Conservation (phyloP, 2,329 filamentous ascomycete species). For the Hymenoscyphus fructigenus region DNA sequence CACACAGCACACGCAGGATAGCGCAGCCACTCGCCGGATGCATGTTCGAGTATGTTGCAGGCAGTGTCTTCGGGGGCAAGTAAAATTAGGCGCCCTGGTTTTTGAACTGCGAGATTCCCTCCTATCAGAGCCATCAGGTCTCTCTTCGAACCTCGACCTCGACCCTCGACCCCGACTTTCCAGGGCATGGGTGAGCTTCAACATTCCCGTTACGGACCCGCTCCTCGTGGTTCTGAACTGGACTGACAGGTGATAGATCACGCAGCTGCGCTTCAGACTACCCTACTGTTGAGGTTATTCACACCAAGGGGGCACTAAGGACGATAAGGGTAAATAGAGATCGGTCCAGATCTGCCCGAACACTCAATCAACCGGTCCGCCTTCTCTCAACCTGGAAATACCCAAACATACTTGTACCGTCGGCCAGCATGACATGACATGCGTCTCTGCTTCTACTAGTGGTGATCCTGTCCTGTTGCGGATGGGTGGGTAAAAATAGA, state of each 20-base stretch:
- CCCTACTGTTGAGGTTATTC: background rate
- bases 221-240: background rate
- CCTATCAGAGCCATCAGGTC: conserved; percentile 23
- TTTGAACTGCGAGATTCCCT: conserved; percentile 16
- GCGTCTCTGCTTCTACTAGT: background rate
- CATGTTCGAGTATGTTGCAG: background rate
- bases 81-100: conserved; percentile 28
- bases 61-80: conserved; percentile 5
- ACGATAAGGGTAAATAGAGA: background rate
- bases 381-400: background rate
- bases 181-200: background rate
- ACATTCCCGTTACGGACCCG: conserved; percentile 1
- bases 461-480: background rate
- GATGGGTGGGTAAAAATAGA: conserved; percentile 1
- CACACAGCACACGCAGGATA: background rate
- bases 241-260: background rate
- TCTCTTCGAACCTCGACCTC: conserved; percentile 4
- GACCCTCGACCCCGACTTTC: background rate
- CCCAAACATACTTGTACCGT: background rate
- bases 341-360: conserved; percentile 1
- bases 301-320: background rate
- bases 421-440: conserved; percentile 1
- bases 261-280: background rate
- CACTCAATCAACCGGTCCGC: background rate
- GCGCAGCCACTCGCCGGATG: background rate